phyloP scores from a whole-genome alignment of 176 grass and related monocot genomes.

The Oryza nivara region DNA sequence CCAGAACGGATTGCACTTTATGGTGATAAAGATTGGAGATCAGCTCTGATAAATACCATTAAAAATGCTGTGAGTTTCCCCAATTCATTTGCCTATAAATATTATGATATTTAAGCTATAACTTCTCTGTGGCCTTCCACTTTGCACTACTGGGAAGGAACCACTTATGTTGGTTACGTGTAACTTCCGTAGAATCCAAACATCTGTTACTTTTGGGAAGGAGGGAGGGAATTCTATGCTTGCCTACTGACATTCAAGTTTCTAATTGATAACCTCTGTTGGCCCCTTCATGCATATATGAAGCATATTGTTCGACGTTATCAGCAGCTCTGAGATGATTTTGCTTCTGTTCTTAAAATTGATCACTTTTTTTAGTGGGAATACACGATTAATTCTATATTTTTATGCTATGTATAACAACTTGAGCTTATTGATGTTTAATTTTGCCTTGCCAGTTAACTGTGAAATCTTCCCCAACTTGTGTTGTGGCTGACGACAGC shows the following conservation, averaged over 20 bases:
- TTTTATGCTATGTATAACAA: slow-evolving; percentile 20
- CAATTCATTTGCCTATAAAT: slow-evolving; percentile 30
- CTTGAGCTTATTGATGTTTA: slow-evolving; percentile 33
- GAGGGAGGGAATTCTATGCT: not conserved
- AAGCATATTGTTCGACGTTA: not conserved
- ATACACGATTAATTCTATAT: not conserved
- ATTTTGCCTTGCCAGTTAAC: slow-evolving; percentile 58
- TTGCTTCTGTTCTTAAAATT: slow-evolving; percentile 12
- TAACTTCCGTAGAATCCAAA: not conserved
- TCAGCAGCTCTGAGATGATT: not conserved
- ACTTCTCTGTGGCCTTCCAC: slow-evolving; percentile 3
- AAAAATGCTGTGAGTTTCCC: slow-evolving; percentile 70
- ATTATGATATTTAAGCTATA: slow-evolving; percentile 8
- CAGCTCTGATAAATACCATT: slow-evolving; percentile 50
- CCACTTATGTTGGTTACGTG: not conserved
- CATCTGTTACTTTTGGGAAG: slow-evolving; percentile 15
- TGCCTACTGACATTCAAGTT: slow-evolving; percentile 13
- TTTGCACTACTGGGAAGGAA: not conserved
- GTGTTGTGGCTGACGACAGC: slow-evolving; percentile 88
- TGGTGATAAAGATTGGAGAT: slow-evolving; percentile 84
- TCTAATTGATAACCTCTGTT: not conserved
- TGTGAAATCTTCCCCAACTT: slow-evolving; percentile 61
- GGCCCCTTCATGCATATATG: not conserved
- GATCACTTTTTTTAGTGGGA: slow-evolving; percentile 1
- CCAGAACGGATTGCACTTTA: slow-evolving; percentile 86